Percentiles rank a stretch among this genome's conserved stretches.
Conservation (phyloP, 2,329 filamentous ascomycete species). For the Microdochium bolleyi region DNA sequence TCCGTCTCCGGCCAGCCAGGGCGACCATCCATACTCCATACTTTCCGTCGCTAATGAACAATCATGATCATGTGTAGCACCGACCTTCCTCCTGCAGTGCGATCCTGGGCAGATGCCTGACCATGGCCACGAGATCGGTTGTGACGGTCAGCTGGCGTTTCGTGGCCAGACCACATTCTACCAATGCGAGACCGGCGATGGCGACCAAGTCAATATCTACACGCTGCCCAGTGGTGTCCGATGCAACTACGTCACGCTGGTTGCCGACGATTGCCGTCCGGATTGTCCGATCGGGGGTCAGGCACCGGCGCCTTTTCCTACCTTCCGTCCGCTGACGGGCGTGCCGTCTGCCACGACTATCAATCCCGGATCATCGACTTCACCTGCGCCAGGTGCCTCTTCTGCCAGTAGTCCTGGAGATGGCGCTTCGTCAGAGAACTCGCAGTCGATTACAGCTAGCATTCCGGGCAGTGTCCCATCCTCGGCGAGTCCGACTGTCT, state of each 20-base stretch:
- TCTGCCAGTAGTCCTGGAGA: no score
- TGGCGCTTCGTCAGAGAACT: background rate
- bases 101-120: slow-evolving; percentile 42
- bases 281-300: background rate
- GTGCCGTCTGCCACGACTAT: background rate
- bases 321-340: background rate
- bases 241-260: slow-evolving; percentile 40
- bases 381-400: background rate
- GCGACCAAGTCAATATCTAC: slow-evolving; percentile 49
- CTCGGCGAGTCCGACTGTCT: slow-evolving; percentile 8
- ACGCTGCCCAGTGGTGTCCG: slow-evolving; percentile 28
- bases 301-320: background rate
- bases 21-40: background rate
- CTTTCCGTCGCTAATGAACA: no score
- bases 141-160: slow-evolving; percentile 42
- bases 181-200: slow-evolving; percentile 49
- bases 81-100: slow-evolving; percentile 54
- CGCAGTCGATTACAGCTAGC: background rate
- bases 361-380: background rate
- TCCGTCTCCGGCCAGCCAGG: background rate
- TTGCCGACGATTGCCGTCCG: slow-evolving; percentile 26
- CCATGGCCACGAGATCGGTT: slow-evolving; percentile 47
- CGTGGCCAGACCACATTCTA: slow-evolving; percentile 46
- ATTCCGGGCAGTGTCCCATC: background rate
- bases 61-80: slow-evolving; percentile 23